Conservation (phyloP, 129 eudicot species). For the Centella asiatica region DNA sequence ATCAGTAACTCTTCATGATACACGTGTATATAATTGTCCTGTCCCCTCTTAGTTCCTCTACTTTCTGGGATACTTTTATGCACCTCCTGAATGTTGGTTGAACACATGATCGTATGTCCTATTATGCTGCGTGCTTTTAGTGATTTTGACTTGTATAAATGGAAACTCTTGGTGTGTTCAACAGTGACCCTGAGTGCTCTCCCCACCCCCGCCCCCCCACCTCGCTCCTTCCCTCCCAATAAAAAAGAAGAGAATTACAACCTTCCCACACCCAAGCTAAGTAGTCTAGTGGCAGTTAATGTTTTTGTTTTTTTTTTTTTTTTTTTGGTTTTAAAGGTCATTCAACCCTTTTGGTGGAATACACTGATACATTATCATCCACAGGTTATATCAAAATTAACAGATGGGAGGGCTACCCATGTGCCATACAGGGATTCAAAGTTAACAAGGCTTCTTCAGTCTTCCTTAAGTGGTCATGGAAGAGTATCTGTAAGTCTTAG, state of each 20-base stretch:
- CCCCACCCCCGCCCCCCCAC: too few species aligned
- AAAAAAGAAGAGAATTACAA: too few species aligned
- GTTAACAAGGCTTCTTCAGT: conserved; percentile 84
- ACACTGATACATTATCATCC: conserved; percentile 13
- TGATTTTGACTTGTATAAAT: neutral
- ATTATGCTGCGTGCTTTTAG: neutral
- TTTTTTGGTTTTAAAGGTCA: conserved; percentile 2
- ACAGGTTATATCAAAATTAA: conserved; percentile 88
- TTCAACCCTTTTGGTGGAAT: too few species aligned
- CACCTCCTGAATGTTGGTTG: neutral
- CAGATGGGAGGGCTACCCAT: conserved; percentile 71
- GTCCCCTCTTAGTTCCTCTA: too few species aligned
- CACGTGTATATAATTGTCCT: neutral
- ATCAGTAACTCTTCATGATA: neutral
- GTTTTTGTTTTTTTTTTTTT: neutral
- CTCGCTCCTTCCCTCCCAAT: too few species aligned
- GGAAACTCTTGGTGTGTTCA: neutral
- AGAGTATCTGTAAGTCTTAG: conserved; percentile 80
- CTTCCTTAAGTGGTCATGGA: conserved; percentile 95
- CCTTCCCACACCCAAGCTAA: too few species aligned
- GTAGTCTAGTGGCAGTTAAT: too few species aligned
- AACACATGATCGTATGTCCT: neutral
- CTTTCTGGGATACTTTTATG: neutral
- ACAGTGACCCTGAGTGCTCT: too few species aligned
- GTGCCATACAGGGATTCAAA: conserved; percentile 92